Conservation (phyloP, 2,329 filamentous ascomycete genomes). For the Fusarium euwallaceae region DNA sequence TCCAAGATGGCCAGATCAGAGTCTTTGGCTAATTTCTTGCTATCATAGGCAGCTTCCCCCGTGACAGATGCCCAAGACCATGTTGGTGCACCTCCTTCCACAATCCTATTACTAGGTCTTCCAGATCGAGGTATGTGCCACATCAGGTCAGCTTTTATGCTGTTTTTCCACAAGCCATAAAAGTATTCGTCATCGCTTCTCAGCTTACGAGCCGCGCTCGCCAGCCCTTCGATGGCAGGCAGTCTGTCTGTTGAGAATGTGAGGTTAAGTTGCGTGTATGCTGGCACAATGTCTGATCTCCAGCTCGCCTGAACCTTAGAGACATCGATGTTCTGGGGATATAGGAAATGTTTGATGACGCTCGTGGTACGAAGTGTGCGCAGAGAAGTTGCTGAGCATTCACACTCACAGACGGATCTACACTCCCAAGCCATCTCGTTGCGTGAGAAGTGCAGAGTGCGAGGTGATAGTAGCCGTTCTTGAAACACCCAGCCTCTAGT, state of each 20-base stretch:
- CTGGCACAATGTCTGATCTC: background rate
- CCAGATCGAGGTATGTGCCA: background rate
- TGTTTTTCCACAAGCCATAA: background rate
- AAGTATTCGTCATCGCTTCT: background rate
- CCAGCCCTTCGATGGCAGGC: constrained; percentile 1
- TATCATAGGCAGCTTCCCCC: background rate
- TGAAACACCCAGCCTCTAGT: background rate
- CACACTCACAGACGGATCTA: background rate
- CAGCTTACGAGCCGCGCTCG: background rate
- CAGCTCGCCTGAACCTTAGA: background rate
- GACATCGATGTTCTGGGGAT: background rate
- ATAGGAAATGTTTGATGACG: constrained; percentile 1
- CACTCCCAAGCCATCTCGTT: constrained; percentile 6
- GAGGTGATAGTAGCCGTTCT: background rate
- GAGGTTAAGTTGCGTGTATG: background rate
- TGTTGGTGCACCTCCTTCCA: background rate
- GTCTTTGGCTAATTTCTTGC: background rate
- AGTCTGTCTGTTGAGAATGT: background rate
- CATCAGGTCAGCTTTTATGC: background rate
- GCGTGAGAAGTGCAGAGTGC: background rate
- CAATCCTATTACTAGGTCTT: background rate
- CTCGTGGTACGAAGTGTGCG: background rate
- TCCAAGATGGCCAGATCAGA: background rate
- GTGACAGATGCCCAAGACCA: constrained; percentile 2
- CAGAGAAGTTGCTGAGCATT: background rate